Conservation (phyloP, 257 asterid species). For the Penstemon newberryi region DNA sequence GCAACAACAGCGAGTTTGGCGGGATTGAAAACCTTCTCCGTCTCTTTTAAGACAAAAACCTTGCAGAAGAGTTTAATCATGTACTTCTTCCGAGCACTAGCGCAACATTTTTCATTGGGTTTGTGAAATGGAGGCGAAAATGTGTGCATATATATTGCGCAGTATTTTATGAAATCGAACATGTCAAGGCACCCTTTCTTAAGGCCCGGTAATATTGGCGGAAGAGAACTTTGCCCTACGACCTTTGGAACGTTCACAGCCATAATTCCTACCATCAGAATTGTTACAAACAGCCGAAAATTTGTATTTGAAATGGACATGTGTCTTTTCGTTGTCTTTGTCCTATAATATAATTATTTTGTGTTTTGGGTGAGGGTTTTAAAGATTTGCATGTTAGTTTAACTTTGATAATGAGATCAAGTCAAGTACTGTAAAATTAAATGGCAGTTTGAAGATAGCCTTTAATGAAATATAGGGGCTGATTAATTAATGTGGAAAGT, state of each 20-base stretch:
- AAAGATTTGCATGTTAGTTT: conserved; percentile 3
- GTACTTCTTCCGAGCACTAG: conserved; percentile 17
- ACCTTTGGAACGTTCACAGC: not conserved
- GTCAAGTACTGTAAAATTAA: not conserved
- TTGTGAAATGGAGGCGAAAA: conserved; percentile 12
- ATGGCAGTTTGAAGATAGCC: not conserved
- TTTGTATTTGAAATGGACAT: conserved; percentile 8
- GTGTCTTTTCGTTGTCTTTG: not conserved
- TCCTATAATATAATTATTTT: not conserved
- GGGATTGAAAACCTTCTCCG: conserved; percentile 24
- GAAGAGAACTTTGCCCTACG: not conserved
- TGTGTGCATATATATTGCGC: conserved; percentile 24
- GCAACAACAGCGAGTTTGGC: conserved; percentile 16
- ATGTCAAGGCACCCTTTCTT: conserved; percentile 9
- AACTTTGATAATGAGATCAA: too few relatives aligned
- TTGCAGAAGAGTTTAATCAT: conserved; percentile 24
- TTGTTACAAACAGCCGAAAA: not conserved
- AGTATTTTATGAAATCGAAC: conserved; percentile 22
- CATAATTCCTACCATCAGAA: conserved; percentile 21
- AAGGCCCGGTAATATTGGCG: not conserved
- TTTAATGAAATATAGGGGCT: not conserved
- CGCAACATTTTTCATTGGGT: conserved; percentile 31
- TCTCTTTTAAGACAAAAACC: conserved; percentile 19
- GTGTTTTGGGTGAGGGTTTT: not conserved
- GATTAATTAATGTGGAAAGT: not conserved